Conservation (phyloP, 2,329 filamentous ascomycete genomes). For the Simplicillium aogashimaense region DNA sequence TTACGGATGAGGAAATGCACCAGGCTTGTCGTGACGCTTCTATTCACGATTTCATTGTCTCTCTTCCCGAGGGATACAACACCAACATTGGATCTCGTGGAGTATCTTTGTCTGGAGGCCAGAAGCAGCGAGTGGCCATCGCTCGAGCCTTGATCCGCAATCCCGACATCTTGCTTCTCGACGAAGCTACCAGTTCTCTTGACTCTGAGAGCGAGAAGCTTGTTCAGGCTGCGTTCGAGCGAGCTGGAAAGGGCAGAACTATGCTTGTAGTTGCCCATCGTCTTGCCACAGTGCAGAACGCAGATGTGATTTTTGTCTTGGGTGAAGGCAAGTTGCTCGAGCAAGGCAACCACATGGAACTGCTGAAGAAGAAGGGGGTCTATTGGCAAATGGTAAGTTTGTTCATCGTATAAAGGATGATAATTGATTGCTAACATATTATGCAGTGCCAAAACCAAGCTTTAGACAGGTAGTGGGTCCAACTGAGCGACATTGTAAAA, state of each 20-base stretch:
- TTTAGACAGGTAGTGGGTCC: conserved; percentile 32
- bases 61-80: conserved; percentile 56
- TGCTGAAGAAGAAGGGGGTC: conserved; percentile 39
- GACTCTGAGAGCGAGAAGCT: conserved; percentile 53
- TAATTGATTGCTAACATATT: conserved; percentile 12
- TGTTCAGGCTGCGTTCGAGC: conserved; percentile 60
- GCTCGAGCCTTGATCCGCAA: conserved; percentile 57
- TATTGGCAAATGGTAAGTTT: conserved; percentile 49
- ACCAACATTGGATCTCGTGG: conserved; percentile 60
- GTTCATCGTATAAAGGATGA: not conserved
- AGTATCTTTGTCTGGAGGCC: conserved; percentile 58
- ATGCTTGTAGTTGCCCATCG: conserved; percentile 72
- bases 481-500: too few relatives aligned
- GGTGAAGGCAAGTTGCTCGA: conserved; percentile 50
- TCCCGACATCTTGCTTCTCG: conserved; percentile 58
- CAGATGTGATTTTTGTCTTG: conserved; percentile 72
- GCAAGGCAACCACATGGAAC: conserved; percentile 40
- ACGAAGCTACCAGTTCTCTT: conserved; percentile 63
- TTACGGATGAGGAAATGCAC: conserved; percentile 41
- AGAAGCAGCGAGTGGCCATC: conserved; percentile 62
- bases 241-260: conserved; percentile 47
- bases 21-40: conserved; percentile 50
- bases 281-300: conserved; percentile 67
- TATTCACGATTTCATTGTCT: conserved; percentile 61
- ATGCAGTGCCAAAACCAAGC: conserved; percentile 48